Percentiles rank a stretch among this genome's conserved stretches.
phyloP scores from a whole-genome alignment of 768 basidiomycete species.

The Lactarius vividus region DNA sequence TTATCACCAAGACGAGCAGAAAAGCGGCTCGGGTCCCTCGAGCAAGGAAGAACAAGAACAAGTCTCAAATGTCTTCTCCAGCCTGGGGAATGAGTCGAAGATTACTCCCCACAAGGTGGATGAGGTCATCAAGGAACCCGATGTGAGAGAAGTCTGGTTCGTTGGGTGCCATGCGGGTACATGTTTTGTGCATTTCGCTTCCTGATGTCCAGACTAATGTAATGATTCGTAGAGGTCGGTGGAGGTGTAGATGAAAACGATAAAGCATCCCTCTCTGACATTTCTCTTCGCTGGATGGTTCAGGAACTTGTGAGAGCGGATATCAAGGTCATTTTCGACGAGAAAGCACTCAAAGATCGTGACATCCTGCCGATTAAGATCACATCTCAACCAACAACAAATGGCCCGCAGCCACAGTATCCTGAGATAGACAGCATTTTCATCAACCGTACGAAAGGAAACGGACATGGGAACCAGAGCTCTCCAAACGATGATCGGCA shows the following conservation, averaged over 20 bases:
- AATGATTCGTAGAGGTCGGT: slow-evolving; percentile 15
- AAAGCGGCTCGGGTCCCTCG: too few relatives aligned
- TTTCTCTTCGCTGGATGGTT: slow-evolving; percentile 25
- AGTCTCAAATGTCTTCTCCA: neutral
- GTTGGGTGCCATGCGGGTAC: slow-evolving; percentile 13
- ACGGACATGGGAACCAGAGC: neutral
- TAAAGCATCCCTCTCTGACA: neutral
- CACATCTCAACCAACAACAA: neutral
- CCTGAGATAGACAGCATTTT: neutral
- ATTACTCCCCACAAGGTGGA: neutral
- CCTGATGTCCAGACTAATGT: neutral
- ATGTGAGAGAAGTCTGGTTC: slow-evolving; percentile 23
- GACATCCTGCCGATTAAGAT: neutral
- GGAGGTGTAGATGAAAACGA: slow-evolving; percentile 12
- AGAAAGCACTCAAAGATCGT: neutral
- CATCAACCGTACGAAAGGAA: neutral
- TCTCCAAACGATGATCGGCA: neutral
- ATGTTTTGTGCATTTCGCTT: neutral
- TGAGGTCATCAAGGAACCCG: neutral
- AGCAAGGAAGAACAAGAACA: neutral
- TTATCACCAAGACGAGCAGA: slow-evolving; percentile 45
- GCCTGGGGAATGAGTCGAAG: neutral
- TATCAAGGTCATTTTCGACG: slow-evolving; percentile 2
- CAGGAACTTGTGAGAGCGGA: slow-evolving; percentile 12
- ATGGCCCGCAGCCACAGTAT: neutral